Evolutionary conservation across 2,329 filamentous ascomycete species (phyloP).

Genomic region (Aspergillus terreus): DNA sequence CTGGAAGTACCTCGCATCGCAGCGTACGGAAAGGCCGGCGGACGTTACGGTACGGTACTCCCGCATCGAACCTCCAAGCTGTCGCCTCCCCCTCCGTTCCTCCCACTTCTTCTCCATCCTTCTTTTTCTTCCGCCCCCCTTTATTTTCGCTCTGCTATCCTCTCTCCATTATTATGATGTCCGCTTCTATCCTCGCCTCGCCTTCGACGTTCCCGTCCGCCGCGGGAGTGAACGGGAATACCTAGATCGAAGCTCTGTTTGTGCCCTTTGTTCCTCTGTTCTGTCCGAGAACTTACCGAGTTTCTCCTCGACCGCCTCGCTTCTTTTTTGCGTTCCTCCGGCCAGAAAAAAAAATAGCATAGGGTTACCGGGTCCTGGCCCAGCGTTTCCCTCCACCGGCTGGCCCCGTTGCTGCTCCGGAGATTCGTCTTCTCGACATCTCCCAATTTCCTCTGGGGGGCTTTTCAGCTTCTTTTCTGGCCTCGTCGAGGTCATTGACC

Average conservation of each 20-base stretch:
- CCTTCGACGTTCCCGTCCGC: constrained; percentile 38
- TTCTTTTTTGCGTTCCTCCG: constrained; percentile 8
- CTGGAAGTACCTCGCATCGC: neutral
- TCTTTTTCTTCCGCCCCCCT: constrained; percentile 15
- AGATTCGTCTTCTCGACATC: constrained; percentile 2
- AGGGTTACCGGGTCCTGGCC: constrained; percentile 11
- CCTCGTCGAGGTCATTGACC: constrained; percentile 9
- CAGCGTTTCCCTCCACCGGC: constrained; percentile 11
- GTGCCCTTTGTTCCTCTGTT: constrained; percentile 12
- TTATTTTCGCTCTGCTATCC: constrained; percentile 17
- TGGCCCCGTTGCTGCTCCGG: constrained; percentile 7
- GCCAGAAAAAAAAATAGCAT: constrained; percentile 9
- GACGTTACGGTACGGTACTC: constrained; percentile 1
- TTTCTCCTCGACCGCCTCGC: constrained; percentile 25
- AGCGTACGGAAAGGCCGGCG: neutral
- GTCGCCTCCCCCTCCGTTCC: constrained; percentile 17
- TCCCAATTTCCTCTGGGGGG: constrained; percentile 2
- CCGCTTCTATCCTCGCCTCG: constrained; percentile 28
- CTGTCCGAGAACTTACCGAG: constrained; percentile 23
- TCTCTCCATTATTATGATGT: constrained; percentile 34
- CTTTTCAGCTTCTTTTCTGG: constrained; percentile 9
- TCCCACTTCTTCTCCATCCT: constrained; percentile 13
- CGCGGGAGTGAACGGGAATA: constrained; percentile 45
- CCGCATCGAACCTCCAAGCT: constrained; percentile 7
- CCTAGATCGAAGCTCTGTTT: constrained; percentile 23